Conservation (phyloP, 2,329 filamentous ascomycete species). For the Penicillium sp. region DNA sequence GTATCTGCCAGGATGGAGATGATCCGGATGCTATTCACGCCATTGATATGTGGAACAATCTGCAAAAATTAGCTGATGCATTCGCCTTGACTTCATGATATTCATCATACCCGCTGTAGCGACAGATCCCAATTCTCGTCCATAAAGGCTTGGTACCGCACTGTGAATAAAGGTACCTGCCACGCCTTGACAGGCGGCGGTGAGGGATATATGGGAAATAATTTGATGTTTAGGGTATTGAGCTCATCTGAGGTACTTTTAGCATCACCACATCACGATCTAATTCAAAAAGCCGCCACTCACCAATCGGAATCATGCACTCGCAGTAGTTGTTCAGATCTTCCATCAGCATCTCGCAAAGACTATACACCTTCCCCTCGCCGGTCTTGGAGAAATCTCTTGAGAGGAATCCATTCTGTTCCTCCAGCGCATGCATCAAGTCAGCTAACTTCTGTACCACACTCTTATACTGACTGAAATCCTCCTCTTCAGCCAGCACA, state of each 20-base stretch:
- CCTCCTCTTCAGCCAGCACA: constrained; percentile 70
- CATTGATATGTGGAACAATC: constrained; percentile 85
- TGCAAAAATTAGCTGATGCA: constrained; percentile 36
- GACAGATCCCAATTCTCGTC: constrained; percentile 61
- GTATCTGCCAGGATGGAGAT: constrained; percentile 86
- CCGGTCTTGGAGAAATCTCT: constrained; percentile 49
- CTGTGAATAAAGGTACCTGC: constrained; percentile 82
- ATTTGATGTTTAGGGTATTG: constrained; percentile 94
- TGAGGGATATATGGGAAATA: constrained; percentile 79
- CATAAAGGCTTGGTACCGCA: constrained; percentile 56
- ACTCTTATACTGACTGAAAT: constrained; percentile 78
- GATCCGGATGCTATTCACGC: constrained; percentile 83
- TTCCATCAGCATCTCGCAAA: constrained; percentile 85
- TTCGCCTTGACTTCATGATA: background rate
- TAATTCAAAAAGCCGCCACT: constrained; percentile 35
- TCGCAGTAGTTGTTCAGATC: constrained; percentile 97
- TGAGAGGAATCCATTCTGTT: constrained; percentile 79
- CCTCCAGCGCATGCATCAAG: constrained; percentile 86
- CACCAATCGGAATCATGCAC: constrained; percentile 96
- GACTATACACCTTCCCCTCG: constrained; percentile 62
- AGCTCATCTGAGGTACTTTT: constrained; percentile 68
- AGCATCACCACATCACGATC: constrained; percentile 10
- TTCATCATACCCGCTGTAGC: constrained; percentile 51
- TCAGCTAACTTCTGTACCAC: constrained; percentile 84
- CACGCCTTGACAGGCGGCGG: constrained; percentile 80